Evolutionary conservation across 139 green algal genomes (phyloP), one percentile per base, ranked within the genome.

Genomic region (Auxenochlorella protothecoides): DNA sequence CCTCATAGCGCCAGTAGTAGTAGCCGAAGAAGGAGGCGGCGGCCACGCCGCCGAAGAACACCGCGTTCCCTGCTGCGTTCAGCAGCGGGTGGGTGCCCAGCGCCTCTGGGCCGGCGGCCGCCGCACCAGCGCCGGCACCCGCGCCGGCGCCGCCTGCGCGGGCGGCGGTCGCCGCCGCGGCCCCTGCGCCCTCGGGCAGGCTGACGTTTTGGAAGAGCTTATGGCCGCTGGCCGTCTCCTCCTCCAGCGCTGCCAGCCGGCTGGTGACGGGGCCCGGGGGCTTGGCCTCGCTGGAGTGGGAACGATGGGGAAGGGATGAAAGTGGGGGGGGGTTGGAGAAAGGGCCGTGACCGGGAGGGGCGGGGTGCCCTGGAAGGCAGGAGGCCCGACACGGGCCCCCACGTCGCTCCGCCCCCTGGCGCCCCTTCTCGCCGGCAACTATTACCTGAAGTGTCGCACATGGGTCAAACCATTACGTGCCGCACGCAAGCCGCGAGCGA

Each of bases 1-100:
- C 51, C 53, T 68, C 54, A n/a, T 90, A 89, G 0, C 66, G 59
- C 53, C 85, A 85, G 3, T 80, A 87, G 69, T 92, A 92, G 72
- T 92, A 92, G 0, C 82, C 84, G 65, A 89, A 82, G 69, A 85
- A 84, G 9, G 80, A 74, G 11, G 70, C 78, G 4, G 71, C 71
- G 2, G 72, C 84, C 6, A 87, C 66, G 3, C 68, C 55, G 44
- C 80, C 84, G 27, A 87, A 78, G 56, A 91, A 81, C 51, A 87
- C 70, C n/a, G 71, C 53, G 55, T 87, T 87, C 52, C 80, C 82
- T 6, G 81, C n/a, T 0, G 68, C 71, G 4, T 14, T 66, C 3
- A 80, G 56, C 27, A 60, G 52, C 0, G 74, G 53, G 10, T 16
- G 53, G 52, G 63, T 63, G 44, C 68, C 76, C 13, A 71, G 54